These are phyloP conservation scores for Kodamaea derodonti DNA, from an alignment of 1,139 yeast species.

Conservation along the genomic window DNA sequence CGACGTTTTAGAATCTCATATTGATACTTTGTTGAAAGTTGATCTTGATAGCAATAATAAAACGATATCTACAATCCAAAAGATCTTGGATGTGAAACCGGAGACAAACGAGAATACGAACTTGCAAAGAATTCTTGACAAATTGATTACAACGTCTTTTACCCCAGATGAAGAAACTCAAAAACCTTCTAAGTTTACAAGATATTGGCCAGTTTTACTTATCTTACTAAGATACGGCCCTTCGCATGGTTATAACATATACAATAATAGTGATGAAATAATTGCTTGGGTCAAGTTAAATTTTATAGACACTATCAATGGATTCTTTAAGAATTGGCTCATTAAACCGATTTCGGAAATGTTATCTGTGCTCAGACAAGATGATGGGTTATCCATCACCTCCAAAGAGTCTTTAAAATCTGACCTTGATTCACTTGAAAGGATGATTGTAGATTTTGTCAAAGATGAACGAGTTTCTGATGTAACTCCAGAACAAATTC, in stretches of 20 bases:
- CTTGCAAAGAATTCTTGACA: slow-evolving; percentile 9
- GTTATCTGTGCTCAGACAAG: slow-evolving; percentile 77
- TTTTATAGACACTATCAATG: slow-evolving; percentile 57
- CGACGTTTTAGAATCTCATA: slow-evolving; percentile 15
- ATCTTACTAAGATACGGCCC: slow-evolving; percentile 49
- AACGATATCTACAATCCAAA: slow-evolving; percentile 9
- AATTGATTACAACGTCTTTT: slow-evolving; percentile 10
- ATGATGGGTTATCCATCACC: slow-evolving; percentile 72
- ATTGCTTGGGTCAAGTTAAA: slow-evolving; percentile 54
- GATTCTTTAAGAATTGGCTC: slow-evolving; percentile 81
- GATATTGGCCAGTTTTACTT: slow-evolving; percentile 66
- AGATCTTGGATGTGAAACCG: slow-evolving; percentile 8
- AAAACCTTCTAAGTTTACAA: slow-evolving; percentile 46
- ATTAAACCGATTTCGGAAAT: slow-evolving; percentile 73
- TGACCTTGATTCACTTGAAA: slow-evolving; percentile 74
- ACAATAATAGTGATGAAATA: slow-evolving; percentile 52
- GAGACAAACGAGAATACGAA: slow-evolving; percentile 8
- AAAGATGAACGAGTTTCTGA: slow-evolving; percentile 33
- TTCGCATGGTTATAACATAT: slow-evolving; percentile 33
- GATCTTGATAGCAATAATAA: slow-evolving; percentile 11
- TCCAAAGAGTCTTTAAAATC: slow-evolving; percentile 75
- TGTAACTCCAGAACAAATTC: slow-evolving; percentile 30
- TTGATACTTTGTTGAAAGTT: slow-evolving; percentile 21
- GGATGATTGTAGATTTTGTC: slow-evolving; percentile 79
- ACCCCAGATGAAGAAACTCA: slow-evolving; percentile 14